Conservation (phyloP, 345 rosid species). For the Hibiscus syriacus region DNA sequence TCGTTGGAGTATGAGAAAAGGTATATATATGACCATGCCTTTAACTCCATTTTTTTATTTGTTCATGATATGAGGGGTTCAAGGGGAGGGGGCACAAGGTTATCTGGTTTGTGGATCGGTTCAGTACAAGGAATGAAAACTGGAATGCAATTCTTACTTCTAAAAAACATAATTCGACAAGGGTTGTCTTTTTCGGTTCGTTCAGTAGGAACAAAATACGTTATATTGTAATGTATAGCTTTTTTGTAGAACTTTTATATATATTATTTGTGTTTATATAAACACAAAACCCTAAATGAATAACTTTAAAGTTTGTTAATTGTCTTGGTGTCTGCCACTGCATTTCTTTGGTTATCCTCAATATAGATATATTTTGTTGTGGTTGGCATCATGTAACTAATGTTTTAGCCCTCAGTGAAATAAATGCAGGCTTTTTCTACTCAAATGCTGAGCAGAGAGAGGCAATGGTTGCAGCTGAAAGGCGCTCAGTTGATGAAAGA, state of each 20-base stretch:
- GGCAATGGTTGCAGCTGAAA: constrained; percentile 93
- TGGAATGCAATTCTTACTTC: too few relatives aligned
- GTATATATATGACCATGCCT: constrained; percentile 22
- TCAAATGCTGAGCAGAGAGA: constrained; percentile 97
- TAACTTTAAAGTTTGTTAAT: too few relatives aligned
- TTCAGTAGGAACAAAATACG: too few relatives aligned
- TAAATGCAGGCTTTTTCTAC: constrained; percentile 99
- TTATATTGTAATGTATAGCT: too few relatives aligned
- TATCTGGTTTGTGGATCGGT: too few relatives aligned
- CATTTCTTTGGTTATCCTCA: background rate
- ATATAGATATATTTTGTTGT: background rate
- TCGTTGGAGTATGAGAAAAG: constrained; percentile 96
- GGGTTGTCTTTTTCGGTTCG: too few relatives aligned
- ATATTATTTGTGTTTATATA: too few relatives aligned
- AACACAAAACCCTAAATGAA: too few relatives aligned
- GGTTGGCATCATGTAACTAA: constrained; percentile 24
- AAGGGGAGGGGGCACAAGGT: background rate
- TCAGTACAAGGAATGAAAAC: too few relatives aligned
- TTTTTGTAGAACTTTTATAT: too few relatives aligned
- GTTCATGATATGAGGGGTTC: background rate
- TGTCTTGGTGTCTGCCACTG: background rate
- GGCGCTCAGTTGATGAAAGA: constrained; percentile 86
- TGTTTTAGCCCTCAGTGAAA: constrained; percentile 56
- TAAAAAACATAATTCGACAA: too few relatives aligned
- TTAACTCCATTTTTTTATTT: background rate